Evolutionary conservation across 345 rosid species (phyloP).

Genomic region (Ailanthus altissimus): DNA sequence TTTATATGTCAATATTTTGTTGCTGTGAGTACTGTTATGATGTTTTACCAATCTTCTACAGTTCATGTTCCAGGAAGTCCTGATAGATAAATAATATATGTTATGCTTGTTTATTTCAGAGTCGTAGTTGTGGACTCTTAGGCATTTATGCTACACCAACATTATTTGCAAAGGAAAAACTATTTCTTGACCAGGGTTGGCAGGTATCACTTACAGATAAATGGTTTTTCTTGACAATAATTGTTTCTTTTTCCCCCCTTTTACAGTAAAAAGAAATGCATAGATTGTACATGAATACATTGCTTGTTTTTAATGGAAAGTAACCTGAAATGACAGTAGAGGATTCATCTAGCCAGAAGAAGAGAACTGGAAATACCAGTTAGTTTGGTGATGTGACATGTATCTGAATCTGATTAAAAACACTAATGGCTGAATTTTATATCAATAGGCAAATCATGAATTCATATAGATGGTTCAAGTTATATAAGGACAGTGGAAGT

Average conservation of each 20-base stretch:
- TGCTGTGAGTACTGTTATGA: neutral
- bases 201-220: conserved; percentile 55
- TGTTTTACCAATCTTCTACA: neutral
- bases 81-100: neutral
- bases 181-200: conserved; percentile 92
- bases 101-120: conserved; percentile 48
- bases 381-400: neutral
- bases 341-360: conserved; percentile 9
- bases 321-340: neutral
- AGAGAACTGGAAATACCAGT: neutral
- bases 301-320: neutral
- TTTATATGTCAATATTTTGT: neutral
- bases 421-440: neutral
- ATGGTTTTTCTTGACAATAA: conserved; percentile 6
- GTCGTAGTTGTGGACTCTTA: conserved; percentile 91
- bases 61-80: neutral
- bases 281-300: neutral
- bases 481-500: neutral
- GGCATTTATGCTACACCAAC: conserved; percentile 89
- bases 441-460: neutral
- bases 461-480: neutral
- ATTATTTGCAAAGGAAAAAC: conserved; percentile 73
- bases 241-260: neutral
- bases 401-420: neutral
- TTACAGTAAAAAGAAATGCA: neutral